A percentile compares a stretch with the other conserved stretches of the same genome.
Evolutionary conservation across 1,284 basidiomycete species (phyloP).

Genomic region (Ustilago esculenta): DNA sequence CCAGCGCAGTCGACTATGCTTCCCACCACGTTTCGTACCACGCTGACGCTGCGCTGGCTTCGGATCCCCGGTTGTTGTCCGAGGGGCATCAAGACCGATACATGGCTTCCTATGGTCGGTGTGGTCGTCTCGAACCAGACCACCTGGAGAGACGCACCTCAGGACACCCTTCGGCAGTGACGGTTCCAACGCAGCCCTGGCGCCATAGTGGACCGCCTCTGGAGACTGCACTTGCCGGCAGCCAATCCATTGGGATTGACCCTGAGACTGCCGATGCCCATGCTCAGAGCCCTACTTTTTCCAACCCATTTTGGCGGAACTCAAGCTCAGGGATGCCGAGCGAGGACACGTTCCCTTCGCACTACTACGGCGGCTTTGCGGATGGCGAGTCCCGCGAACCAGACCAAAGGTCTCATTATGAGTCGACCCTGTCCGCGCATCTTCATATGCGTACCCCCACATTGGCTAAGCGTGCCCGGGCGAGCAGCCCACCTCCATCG

Average conservation of each 20-base stretch:
- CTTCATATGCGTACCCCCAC: constrained; percentile 55
- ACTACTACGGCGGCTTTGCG: constrained; percentile 7
- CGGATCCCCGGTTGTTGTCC: constrained; percentile 2
- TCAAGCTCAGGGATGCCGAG: constrained; percentile 8
- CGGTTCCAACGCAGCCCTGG: constrained; percentile 15
- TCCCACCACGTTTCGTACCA: constrained; percentile 8
- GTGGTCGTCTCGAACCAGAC: constrained; percentile 7
- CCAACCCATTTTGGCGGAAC: constrained; percentile 42
- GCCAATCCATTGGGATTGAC: constrained; percentile 19
- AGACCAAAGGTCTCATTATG: constrained; percentile 40
- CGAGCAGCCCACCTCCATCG: constrained; percentile 40
- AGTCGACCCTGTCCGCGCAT: constrained; percentile 53
- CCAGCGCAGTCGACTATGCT: constrained; percentile 5
- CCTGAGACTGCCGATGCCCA: constrained; percentile 2
- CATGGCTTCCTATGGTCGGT: constrained; percentile 18
- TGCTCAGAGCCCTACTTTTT: constrained; percentile 21
- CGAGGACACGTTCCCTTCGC: constrained; percentile 13
- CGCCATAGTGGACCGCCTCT: constrained; percentile 26
- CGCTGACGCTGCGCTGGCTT: background rate
- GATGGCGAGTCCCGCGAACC: constrained; percentile 7
- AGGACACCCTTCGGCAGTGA: constrained; percentile 6
- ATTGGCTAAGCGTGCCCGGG: constrained; percentile 33
- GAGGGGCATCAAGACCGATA: constrained; percentile 25
- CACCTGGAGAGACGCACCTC: constrained; percentile 15
- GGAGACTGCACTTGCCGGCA: constrained; percentile 39